Percentiles rank a stretch among this genome's conserved stretches.
Conservation (phyloP, 805 yeast genomes). For the Yarrowia sp. region DNA sequence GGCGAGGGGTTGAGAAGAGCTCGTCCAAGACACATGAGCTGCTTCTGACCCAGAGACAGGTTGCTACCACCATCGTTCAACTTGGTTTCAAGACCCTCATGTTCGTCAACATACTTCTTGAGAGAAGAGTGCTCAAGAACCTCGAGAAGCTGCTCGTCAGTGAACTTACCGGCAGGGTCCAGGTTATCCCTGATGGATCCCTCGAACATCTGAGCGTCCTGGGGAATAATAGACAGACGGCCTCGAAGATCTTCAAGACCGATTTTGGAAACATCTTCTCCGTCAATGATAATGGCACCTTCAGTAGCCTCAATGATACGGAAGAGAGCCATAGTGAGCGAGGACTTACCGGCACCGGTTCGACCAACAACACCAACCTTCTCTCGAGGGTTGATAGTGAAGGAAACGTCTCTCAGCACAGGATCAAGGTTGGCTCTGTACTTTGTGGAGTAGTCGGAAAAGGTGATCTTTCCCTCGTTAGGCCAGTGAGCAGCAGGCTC, state of each 20-base stretch:
- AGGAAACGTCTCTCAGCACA: slow-evolving; percentile 56
- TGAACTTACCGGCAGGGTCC: slow-evolving; percentile 64
- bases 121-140: slow-evolving; percentile 58
- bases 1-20: slow-evolving; percentile 68
- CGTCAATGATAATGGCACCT: slow-evolving; percentile 65
- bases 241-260: slow-evolving; percentile 71
- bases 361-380: slow-evolving; percentile 86
- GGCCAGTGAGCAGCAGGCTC: slow-evolving; percentile 46
- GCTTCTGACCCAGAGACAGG: slow-evolving; percentile 79
- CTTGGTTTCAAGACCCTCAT: slow-evolving; percentile 44
- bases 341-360: slow-evolving; percentile 86
- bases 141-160: slow-evolving; percentile 65
- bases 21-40: slow-evolving; percentile 73
- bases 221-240: slow-evolving; percentile 77
- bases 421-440: slow-evolving; percentile 66
- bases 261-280: slow-evolving; percentile 57
- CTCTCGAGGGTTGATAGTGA: slow-evolving; percentile 55
- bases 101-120: slow-evolving; percentile 46
- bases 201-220: slow-evolving; percentile 81
- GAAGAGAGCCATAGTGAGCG: slow-evolving; percentile 70
- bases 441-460: slow-evolving; percentile 55
- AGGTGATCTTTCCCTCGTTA: slow-evolving; percentile 61
- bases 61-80: slow-evolving; percentile 73
- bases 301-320: slow-evolving; percentile 58
- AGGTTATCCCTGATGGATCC: slow-evolving; percentile 74